Conservation (phyloP, 1,139 yeast species). For the Geotrichum candidum region DNA sequence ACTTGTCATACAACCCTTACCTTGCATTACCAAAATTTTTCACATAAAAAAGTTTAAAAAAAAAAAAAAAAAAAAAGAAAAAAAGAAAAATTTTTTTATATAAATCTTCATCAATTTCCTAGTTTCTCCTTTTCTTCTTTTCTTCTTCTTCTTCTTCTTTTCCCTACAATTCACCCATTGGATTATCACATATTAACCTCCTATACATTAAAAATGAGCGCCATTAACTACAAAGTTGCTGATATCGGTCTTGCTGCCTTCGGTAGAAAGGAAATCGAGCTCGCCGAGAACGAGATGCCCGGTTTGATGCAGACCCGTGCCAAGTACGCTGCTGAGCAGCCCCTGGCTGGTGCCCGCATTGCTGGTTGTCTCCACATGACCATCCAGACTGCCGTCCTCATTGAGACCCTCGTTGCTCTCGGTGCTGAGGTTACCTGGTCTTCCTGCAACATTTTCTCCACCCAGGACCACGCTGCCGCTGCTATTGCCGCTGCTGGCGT, state of each 20-base stretch:
- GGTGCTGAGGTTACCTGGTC: constrained; percentile 99
- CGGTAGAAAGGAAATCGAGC: constrained; percentile 99
- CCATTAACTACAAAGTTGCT: constrained; percentile 83
- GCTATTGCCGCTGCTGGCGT: constrained; percentile 99
- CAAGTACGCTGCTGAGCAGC: constrained; percentile 88
- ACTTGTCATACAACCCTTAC: neutral
- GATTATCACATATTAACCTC: neutral
- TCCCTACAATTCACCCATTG: neutral
- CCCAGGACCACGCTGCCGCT: constrained; percentile 99
- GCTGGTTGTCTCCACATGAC: constrained; percentile 99
- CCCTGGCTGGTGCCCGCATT: constrained; percentile 96
- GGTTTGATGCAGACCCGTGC: constrained; percentile 98
- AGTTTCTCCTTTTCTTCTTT: neutral
- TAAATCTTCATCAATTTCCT: neutral
- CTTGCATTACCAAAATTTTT: neutral
- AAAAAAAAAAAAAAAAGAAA: neutral
- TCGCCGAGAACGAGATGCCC: constrained; percentile 99
- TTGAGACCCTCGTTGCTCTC: constrained; percentile 92
- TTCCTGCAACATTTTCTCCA: constrained; percentile 98
- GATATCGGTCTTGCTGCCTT: constrained; percentile 98
- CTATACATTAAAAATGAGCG: constrained; percentile 21
- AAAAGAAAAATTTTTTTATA: neutral
- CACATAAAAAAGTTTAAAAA: neutral
- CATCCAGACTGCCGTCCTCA: constrained; percentile 97
- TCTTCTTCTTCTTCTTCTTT: constrained; percentile 2